Base-by-base conservation (phyloP, 306 rosid genomes). In the Trifolium fragiferum region DNA sequence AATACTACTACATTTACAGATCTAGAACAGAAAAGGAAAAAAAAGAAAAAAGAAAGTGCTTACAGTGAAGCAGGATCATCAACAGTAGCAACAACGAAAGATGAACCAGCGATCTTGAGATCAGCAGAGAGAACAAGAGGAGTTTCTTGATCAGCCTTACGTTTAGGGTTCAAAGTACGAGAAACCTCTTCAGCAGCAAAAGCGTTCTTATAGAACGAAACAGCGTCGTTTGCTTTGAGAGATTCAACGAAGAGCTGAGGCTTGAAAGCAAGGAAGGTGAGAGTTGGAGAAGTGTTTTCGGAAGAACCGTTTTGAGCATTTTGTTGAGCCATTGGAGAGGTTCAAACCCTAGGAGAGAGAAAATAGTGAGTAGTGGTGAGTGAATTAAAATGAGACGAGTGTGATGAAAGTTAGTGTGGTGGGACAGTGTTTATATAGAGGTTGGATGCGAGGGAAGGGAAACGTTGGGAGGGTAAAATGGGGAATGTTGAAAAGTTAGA, bases 101-200 rank as follows among this genome's bases (percentile, higher is more conserved):
- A 53, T 62, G 76, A 81, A 35, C 80, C 90, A 57, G 79, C 97
- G 50, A 93, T 76, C 66, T 81, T 80, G 65, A 91, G 90, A 82
- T 87, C 83, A 11, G 90, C 96, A 0, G 81, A 84, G 75, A 83
- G 86, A 5, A 93, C 70, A 75, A 76, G 88, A 30, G 93, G 96
- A 5, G 60, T 75, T 73, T 93, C 98, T 4, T 85, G 97, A 21
- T 88, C 98, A 0, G 97, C 96, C 84, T 93, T 93, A 50, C 98
- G 96, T 83, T 93, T 93, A 3, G 96, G 75, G 73, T 87, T 78
- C 32, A 80, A 3, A 8, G 80, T 30, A 14, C 93, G 97, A 57
- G 77, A 10, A 33, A 88, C 74, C 73, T 93, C 98, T 41, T 82
- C 92, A 0, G 97, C 98, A 1, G 90, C 98, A 16, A 89, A 91